Conservation (phyloP, 2,329 filamentous ascomycete species). For the Knufia petricola region DNA sequence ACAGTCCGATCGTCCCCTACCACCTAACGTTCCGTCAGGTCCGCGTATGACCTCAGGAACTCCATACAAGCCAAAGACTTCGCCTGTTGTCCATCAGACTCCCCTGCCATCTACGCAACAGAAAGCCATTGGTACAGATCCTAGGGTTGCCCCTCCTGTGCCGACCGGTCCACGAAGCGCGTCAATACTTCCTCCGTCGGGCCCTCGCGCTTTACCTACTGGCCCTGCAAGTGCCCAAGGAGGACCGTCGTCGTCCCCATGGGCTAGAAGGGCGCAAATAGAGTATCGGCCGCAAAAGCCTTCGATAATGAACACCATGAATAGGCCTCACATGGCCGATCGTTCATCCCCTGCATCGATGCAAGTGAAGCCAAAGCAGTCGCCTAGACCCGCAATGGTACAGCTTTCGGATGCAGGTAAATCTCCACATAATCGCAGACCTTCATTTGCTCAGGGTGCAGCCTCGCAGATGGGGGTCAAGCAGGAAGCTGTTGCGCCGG, state of each 20-base stretch:
- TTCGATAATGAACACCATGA: slow-evolving; percentile 18
- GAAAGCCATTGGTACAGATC: slow-evolving; percentile 13
- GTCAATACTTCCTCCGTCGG: slow-evolving; percentile 3
- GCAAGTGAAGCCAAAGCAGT: slow-evolving; percentile 15
- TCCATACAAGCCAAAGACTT: slow-evolving; percentile 15
- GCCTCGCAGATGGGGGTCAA: neutral
- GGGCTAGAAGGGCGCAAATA: slow-evolving; percentile 10
- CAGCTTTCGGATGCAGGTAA: neutral
- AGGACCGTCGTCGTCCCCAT: slow-evolving; percentile 2
- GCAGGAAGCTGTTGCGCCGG: neutral
- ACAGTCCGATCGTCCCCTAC: slow-evolving; percentile 15
- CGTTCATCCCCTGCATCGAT: slow-evolving; percentile 11
- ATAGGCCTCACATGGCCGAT: slow-evolving; percentile 16
- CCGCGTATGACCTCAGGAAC: slow-evolving; percentile 15
- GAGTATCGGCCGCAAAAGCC: slow-evolving; percentile 19
- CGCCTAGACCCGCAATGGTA: neutral
- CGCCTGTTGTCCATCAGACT: slow-evolving; percentile 15
- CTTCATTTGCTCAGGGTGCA: neutral
- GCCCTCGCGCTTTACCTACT: slow-evolving; percentile 5
- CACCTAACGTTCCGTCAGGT: slow-evolving; percentile 21
- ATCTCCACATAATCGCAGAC: neutral
- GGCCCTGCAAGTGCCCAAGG: slow-evolving; percentile 7
- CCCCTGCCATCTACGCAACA: slow-evolving; percentile 10
- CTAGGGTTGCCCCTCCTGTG: slow-evolving; percentile 9
- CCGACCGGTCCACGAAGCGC: slow-evolving; percentile 18